phyloP scores from a whole-genome alignment of 1,139 yeast species.

The Debaryomyces subglobosus region DNA sequence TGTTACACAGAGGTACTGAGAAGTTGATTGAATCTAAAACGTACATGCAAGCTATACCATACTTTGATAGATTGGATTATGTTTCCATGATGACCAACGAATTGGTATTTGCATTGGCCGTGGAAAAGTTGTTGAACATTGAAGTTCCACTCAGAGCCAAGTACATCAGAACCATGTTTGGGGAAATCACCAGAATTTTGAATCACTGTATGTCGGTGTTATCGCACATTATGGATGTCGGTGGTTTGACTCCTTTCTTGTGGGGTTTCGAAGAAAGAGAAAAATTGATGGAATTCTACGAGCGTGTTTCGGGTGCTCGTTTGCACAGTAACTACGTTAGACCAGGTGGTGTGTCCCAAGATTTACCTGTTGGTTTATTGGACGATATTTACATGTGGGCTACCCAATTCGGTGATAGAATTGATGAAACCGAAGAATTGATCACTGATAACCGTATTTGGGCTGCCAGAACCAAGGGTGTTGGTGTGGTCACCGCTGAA shows the following conservation, averaged over 20 bases:
- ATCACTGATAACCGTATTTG: constrained; percentile 90
- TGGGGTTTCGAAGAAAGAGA: constrained; percentile 97
- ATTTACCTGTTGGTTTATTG: constrained; percentile 80
- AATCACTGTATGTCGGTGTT: constrained; percentile 88
- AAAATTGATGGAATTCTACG: constrained; percentile 91
- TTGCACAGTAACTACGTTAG: constrained; percentile 86
- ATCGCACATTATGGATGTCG: constrained; percentile 94
- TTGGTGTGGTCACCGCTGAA: constrained; percentile 82
- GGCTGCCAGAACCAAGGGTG: constrained; percentile 84
- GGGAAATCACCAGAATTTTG: constrained; percentile 82
- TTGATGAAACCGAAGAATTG: constrained; percentile 89
- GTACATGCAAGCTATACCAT: constrained; percentile 84
- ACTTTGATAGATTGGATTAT: constrained; percentile 86
- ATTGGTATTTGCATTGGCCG: constrained; percentile 82
- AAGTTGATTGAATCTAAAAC: constrained; percentile 85
- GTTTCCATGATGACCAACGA: constrained; percentile 95
- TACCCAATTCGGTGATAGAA: constrained; percentile 90
- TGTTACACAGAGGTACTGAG: constrained; percentile 87
- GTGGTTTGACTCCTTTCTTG: constrained; percentile 89
- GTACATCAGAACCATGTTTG: constrained; percentile 84
- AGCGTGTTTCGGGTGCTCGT: constrained; percentile 89
- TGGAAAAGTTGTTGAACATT: constrained; percentile 80
- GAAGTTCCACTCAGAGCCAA: constrained; percentile 86
- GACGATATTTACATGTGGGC: constrained; percentile 97
- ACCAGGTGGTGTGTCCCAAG: constrained; percentile 94